phyloP scores from a whole-genome alignment of 257 asterid species.

The Lycium barbarum region DNA sequence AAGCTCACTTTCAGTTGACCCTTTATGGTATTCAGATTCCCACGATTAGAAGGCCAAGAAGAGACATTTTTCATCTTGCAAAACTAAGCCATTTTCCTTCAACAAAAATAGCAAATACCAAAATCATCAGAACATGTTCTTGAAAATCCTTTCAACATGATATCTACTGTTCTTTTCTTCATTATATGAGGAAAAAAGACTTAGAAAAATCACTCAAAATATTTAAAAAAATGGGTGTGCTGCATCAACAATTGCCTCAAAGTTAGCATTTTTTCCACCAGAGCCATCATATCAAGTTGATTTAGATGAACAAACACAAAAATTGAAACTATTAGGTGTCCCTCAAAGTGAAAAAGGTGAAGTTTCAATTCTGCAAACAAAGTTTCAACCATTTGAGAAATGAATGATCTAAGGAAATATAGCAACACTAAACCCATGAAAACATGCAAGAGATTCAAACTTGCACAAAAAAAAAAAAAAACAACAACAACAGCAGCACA shows the following conservation, averaged over 20 bases:
- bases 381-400: not conserved
- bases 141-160: not conserved
- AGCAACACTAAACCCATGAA: too few relatives aligned
- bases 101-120: not conserved
- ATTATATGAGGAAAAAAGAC: not conserved
- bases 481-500: too few relatives aligned
- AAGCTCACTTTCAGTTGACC: too few relatives aligned
- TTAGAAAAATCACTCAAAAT: not conserved
- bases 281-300: constrained; percentile 23
- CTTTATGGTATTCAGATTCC: too few relatives aligned
- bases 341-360: constrained; percentile 29
- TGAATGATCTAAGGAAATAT: too few relatives aligned
- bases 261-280: constrained; percentile 22
- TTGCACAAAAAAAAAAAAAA: too few relatives aligned
- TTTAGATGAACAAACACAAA: constrained; percentile 24
- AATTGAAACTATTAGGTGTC: constrained; percentile 15
- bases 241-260: constrained; percentile 25
- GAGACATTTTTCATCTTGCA: not conserved
- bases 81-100: not conserved
- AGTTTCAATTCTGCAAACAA: constrained; percentile 20
- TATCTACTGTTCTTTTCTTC: not conserved
- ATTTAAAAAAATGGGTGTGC: not conserved
- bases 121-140: not conserved
- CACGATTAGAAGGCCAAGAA: too few relatives aligned
- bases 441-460: too few relatives aligned